Evolutionary conservation across 495 filamentous ascomycete species (phyloP).

Genomic region (Penicillium ucsense): DNA sequence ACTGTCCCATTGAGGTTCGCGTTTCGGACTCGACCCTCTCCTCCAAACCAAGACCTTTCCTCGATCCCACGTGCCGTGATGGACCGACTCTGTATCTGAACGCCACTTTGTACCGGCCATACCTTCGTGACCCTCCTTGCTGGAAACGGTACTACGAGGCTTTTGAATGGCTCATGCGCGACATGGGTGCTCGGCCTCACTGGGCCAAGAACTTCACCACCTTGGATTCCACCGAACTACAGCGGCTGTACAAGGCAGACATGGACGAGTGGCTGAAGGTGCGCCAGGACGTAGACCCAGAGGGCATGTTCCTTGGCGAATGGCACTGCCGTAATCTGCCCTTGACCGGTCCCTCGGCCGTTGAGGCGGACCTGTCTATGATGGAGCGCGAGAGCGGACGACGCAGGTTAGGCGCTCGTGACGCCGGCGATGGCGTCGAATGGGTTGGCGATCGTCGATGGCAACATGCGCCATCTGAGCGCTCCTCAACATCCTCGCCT

Average conservation of each 20-base stretch:
- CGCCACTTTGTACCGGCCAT: slow-evolving; percentile 89
- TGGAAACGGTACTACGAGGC: slow-evolving; percentile 76
- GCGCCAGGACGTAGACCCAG: slow-evolving; percentile 66
- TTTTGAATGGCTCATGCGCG: slow-evolving; percentile 93
- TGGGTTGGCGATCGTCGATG: slow-evolving; percentile 45
- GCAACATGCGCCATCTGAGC: slow-evolving; percentile 10
- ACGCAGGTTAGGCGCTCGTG: slow-evolving; percentile 17
- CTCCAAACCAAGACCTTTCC: slow-evolving; percentile 53
- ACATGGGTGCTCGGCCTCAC: slow-evolving; percentile 81
- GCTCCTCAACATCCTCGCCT: slow-evolving; percentile 2
- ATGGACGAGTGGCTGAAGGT: slow-evolving; percentile 59
- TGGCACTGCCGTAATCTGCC: slow-evolving; percentile 77
- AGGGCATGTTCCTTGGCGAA: slow-evolving; percentile 84
- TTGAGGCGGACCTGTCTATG: slow-evolving; percentile 22
- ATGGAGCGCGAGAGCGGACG: slow-evolving; percentile 35
- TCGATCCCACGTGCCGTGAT: slow-evolving; percentile 60
- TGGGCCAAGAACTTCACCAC: slow-evolving; percentile 91
- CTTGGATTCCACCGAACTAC: slow-evolving; percentile 39
- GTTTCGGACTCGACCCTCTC: slow-evolving; percentile 63
- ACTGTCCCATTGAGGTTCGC: slow-evolving; percentile 88
- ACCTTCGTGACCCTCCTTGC: slow-evolving; percentile 70
- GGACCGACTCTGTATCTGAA: slow-evolving; percentile 89
- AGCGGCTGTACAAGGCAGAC: slow-evolving; percentile 40
- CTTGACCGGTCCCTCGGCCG: slow-evolving; percentile 10
- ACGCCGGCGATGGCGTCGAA: slow-evolving; percentile 41